Evolutionary conservation across 2,329 filamentous ascomycete species (phyloP).

Genomic region (Cytospora mali): DNA sequence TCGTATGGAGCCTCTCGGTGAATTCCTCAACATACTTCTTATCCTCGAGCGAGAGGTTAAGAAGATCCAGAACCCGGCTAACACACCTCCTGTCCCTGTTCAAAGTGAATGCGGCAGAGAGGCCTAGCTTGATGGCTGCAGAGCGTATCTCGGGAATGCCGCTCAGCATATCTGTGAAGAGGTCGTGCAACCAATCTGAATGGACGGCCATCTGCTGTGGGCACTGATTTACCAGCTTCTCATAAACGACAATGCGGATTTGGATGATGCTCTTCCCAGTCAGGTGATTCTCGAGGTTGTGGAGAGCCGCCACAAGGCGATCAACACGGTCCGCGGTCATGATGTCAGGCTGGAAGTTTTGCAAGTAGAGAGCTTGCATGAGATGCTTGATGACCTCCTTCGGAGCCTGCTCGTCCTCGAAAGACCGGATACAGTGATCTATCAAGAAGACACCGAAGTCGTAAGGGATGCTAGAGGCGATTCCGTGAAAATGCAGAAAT

Average conservation of each 20-base stretch:
- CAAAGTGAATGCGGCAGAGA: slow-evolving; percentile 68
- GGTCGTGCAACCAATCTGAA: slow-evolving; percentile 77
- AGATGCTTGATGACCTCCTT: slow-evolving; percentile 80
- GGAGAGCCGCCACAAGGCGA: slow-evolving; percentile 70
- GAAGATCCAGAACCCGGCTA: slow-evolving; percentile 66
- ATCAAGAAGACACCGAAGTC: slow-evolving; percentile 81
- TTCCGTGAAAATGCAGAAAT: slow-evolving; percentile 73
- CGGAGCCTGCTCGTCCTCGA: slow-evolving; percentile 68
- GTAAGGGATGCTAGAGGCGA: slow-evolving; percentile 69
- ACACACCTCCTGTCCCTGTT: slow-evolving; percentile 70
- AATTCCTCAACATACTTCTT: slow-evolving; percentile 71
- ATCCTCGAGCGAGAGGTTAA: slow-evolving; percentile 60
- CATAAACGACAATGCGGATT: slow-evolving; percentile 77
- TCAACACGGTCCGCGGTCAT: slow-evolving; percentile 73
- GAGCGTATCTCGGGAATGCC: slow-evolving; percentile 73
- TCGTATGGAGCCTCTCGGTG: slow-evolving; percentile 64
- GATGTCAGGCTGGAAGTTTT: slow-evolving; percentile 74
- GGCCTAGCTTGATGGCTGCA: slow-evolving; percentile 73
- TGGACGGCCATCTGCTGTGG: slow-evolving; percentile 70
- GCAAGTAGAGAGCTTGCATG: slow-evolving; percentile 77
- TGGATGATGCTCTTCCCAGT: slow-evolving; percentile 80
- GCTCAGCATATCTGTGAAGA: slow-evolving; percentile 82
- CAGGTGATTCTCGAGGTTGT: slow-evolving; percentile 71
- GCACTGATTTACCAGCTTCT: slow-evolving; percentile 72
- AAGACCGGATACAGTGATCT: slow-evolving; percentile 75